Evolutionary conservation across 2,329 filamentous ascomycete genomes (phyloP).

Genomic region (Stachybotrys chlorohalonatus): DNA sequence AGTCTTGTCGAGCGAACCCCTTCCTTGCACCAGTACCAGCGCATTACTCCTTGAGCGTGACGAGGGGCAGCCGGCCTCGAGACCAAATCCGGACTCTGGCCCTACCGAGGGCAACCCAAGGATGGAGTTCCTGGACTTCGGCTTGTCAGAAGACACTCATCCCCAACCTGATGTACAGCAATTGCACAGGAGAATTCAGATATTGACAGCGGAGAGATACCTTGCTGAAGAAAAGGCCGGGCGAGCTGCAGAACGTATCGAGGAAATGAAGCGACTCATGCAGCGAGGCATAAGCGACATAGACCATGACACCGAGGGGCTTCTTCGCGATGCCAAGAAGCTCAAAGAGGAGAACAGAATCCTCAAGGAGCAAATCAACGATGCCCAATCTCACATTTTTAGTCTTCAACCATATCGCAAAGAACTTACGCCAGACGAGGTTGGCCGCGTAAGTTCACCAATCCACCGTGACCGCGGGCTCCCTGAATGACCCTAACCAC

Average conservation of each 20-base stretch:
- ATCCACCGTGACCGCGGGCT: background rate
- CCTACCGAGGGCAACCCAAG: background rate
- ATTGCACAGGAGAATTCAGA: background rate
- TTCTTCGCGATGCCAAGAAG: slow-evolving; percentile 10
- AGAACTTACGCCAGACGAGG: slow-evolving; percentile 25
- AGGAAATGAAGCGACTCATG: slow-evolving; percentile 14
- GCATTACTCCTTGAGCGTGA: background rate
- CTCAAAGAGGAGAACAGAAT: slow-evolving; percentile 16
- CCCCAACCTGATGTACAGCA: background rate
- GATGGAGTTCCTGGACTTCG: background rate
- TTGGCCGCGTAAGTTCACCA: slow-evolving; percentile 19
- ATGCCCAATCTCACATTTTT: slow-evolving; percentile 29
- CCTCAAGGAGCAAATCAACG: slow-evolving; percentile 20
- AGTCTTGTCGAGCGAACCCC: background rate
- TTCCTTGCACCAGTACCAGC: background rate
- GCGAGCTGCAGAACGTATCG: slow-evolving; percentile 12
- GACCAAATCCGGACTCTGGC: background rate
- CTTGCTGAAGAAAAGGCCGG: slow-evolving; percentile 20
- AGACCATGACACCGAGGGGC: slow-evolving; percentile 11
- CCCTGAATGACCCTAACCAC: slow-evolving; percentile 5
- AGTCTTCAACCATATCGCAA: slow-evolving; percentile 29
- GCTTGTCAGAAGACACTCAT: background rate
- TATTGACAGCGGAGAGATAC: slow-evolving; percentile 15
- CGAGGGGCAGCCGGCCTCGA: background rate
- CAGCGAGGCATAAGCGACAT: slow-evolving; percentile 11